Evolutionary conservation across 140 eudicot species (phyloP), one percentile per base, ranked within the genome.

Genomic region (Ambrosia hybrid): DNA sequence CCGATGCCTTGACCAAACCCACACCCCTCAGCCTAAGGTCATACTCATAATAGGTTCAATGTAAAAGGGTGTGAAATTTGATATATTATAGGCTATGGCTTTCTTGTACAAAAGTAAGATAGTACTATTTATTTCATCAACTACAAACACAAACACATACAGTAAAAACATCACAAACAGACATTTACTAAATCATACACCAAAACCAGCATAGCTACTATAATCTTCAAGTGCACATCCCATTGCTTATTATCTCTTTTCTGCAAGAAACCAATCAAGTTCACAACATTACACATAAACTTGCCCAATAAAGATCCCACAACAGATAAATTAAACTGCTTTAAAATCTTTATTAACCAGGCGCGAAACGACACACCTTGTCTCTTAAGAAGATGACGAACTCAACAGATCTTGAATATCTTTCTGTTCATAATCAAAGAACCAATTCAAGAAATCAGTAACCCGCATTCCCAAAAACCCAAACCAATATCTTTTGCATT

Each of bases 381-480:
- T 70, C 74, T 74, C 57, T 85, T 74, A 86, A 53, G 81, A 84
- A 55, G 87, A 81, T n/a, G 87, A 81, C 55, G 85, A 79, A 55
- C 67, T 72, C 81, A 84, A 57, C 38, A 79, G 85, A 73, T 74
- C 53, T 53, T 87, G 85, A 49, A 87, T 81, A 68, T 79, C 89
- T 45, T 85, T 77, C 93, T 87, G 89, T 69, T 52, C 49, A 33
- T 16, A 41, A 73, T 59, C 62, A 58, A 67, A 65, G 39, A 71
- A 75, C 7, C 39, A 74, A 64, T 26, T 79, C 67, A 67, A 59
- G 21, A 60, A 51, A 52, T 84, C 49, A 67, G 73, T 30, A 78
- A 57, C 58, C 57, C 7, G 16, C 4, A 4, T 75, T 55, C 36
- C 14, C 46, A 11, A 61, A 60, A 65, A 61, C 9, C 1, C 14